Base-by-base conservation (phyloP, 768 basidiomycete species). In the Cytidiella melzeri region DNA sequence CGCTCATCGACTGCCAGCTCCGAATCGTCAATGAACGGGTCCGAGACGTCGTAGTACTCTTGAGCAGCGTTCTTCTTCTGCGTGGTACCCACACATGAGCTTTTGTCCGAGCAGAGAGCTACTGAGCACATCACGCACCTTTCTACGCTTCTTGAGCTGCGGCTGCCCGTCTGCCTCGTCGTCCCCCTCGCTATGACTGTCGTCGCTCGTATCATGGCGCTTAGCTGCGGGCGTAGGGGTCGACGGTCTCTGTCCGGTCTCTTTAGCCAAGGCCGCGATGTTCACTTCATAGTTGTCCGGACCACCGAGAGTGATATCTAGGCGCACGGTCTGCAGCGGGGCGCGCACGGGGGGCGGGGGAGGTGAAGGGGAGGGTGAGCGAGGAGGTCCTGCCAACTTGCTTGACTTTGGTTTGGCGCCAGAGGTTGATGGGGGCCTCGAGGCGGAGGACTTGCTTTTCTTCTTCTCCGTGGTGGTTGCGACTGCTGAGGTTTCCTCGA, bases 21-120 rank as follows among this genome's bases (percentile, higher is more conserved):
- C 1, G 92, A 91, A 68, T 99, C 96, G 73, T 99, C 96, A 61
- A 99, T 96, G 70, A 98, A 98, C 0, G 91, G 87, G 68, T 99
- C 96, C 0, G 75, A 70, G 18, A 84, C 73, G 69, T 99, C 95
- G 73, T 99, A 99, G 60, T 92, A 90, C 61, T 87, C 89, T 19
- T 80, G 68, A 0, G 73, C 71, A 49, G 72, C 77, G 61, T 81
- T 83, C 64, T 65, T 60, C 60, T 74, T 70, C 70, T 74, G 41
- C 26, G 12, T 1, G 47, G 27, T 7, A 20, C n/a, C n/a, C n/a
- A n/a, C n/a, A n/a, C n/a, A n/a, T 2, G 28, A 7, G 38, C 15
- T 39, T 9, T n/a, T n/a, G 13, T 2, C 11, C 10, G 36, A n/a
- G 41, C n/a, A n/a, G n/a, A 48, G 18, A n/a, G 2, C 43, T 24